Evolutionary conservation across 2,329 filamentous ascomycete species (phyloP).

Genomic region (Scleromitrula shiraiana): DNA sequence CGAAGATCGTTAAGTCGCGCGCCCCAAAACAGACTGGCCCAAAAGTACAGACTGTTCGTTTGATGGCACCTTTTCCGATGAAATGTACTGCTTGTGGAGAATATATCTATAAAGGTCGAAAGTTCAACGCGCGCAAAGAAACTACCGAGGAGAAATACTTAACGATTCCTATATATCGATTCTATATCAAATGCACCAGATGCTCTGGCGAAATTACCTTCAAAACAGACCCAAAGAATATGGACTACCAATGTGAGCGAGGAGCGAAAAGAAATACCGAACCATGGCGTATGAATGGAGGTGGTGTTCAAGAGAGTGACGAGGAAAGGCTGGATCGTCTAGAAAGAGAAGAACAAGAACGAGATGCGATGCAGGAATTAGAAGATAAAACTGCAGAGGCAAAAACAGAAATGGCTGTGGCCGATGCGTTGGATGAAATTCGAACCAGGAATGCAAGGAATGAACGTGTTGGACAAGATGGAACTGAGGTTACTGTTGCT

Average conservation of each 20-base stretch:
- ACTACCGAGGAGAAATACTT: conserved; percentile 88
- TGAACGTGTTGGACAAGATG: conserved; percentile 65
- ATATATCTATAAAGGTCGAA: conserved; percentile 87
- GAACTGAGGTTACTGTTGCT: conserved; percentile 50
- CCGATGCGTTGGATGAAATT: conserved; percentile 93
- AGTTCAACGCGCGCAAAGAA: conserved; percentile 94
- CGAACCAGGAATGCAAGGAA: conserved; percentile 82
- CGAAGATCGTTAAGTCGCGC: conserved; percentile 62
- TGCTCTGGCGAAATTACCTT: conserved; percentile 86
- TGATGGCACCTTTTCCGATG: conserved; percentile 86
- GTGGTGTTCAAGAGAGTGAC: conserved; percentile 65
- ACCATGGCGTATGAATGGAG: conserved; percentile 61
- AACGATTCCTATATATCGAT: conserved; percentile 76
- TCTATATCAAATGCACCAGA: conserved; percentile 84
- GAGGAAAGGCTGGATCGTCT: conserved; percentile 80
- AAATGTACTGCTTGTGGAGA: conserved; percentile 62
- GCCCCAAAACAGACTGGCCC: conserved; percentile 66
- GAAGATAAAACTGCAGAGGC: conserved; percentile 92
- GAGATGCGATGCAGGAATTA: conserved; percentile 89
- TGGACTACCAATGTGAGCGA: conserved; percentile 76
- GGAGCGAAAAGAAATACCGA: conserved; percentile 89
- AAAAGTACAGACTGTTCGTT: conserved; percentile 74
- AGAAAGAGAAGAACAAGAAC: conserved; percentile 71
- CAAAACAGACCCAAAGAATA: conserved; percentile 89
- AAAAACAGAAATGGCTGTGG: conserved; percentile 91